phyloP scores from a whole-genome alignment of 768 basidiomycete genomes.

The Podaxis sp. region DNA sequence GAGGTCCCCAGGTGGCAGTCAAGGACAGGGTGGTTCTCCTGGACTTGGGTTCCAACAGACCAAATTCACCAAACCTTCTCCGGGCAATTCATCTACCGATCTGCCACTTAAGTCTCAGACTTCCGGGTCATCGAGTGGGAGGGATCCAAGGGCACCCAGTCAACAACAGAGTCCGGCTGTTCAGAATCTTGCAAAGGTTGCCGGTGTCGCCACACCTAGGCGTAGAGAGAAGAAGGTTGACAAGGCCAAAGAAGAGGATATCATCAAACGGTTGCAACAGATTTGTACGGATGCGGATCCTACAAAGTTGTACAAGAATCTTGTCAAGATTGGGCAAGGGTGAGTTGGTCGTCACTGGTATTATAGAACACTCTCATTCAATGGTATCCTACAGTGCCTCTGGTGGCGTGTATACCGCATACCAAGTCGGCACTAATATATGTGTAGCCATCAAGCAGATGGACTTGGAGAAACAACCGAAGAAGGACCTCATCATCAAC shows the following conservation, averaged over 20 bases:
- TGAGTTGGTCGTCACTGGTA: constrained; percentile 36
- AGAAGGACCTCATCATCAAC: constrained; percentile 99
- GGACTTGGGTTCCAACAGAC: constrained; percentile 30
- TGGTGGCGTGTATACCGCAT: constrained; percentile 97
- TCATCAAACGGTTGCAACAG: constrained; percentile 85
- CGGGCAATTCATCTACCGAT: constrained; percentile 62
- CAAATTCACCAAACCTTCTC: constrained; percentile 47
- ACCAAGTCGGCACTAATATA: constrained; percentile 92
- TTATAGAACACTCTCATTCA: constrained; percentile 14
- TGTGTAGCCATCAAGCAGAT: constrained; percentile 99
- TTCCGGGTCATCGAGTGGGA: constrained; percentile 16
- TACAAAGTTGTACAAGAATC: constrained; percentile 85
- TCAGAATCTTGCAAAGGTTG: constrained; percentile 62
- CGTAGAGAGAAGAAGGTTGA: constrained; percentile 87
- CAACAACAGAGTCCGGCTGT: constrained; percentile 60
- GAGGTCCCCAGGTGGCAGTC: constrained; percentile 42
- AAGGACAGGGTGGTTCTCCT: constrained; percentile 20
- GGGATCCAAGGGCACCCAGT: constrained; percentile 33
- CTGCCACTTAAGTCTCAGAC: constrained; percentile 44
- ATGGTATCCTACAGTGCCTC: constrained; percentile 65
- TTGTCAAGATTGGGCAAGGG: constrained; percentile 99
- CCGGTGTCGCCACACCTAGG: constrained; percentile 79
- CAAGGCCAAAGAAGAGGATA: constrained; percentile 81
- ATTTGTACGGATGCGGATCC: constrained; percentile 99
- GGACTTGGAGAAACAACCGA: constrained; percentile 99